Base-by-base conservation (phyloP, 2,329 filamentous ascomycete species). In the Epicoccum sorghinum region DNA sequence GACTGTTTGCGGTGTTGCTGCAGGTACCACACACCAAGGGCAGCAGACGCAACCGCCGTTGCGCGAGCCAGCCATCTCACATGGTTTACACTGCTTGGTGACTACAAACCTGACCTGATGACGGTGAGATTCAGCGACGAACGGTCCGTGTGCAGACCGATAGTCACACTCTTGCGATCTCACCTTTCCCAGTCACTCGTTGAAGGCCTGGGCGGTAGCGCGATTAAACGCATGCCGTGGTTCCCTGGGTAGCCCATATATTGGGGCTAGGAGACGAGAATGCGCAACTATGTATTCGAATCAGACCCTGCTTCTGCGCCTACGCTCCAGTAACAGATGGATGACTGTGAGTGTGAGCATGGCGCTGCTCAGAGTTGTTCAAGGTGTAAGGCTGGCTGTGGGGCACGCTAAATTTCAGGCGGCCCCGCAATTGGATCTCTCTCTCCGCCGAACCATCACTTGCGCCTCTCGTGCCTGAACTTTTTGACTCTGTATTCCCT, bases 1-100 rank as follows among this genome's bases (percentile, higher is more conserved):
- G 39, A 47, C 30, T 39, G 52, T 45, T 44, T 32, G 52, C 40
- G 41, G 41, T 52, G 54, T 59, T 61, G 58, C 62, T 68, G 65
- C 65, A 68, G 64, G 65, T 68, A 68, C 65, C 46, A 55, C 47
- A 24, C 41, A 24, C 41, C 38, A 29, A 47, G 51, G 32, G 41
- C 30, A 27, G 38, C 52, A 46, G 18, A 18, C 18, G 18, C 18
- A 39, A 23, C 37, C 50, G 27, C 46, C 25, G 44, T 37, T 24
- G 40, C 45, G 43, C 48, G 38, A 44, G 18, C 32, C 38, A 25
- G 43, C 38, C 53, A 36, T 56, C 12, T 41, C 27, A 33, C 30
- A 37, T 39, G 23, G 27, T 24, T 18, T 39, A 24, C 47, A 44
- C 41, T 39, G 48, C 25, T 35, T 27, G n/a, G 8, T 32, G 22